These are phyloP conservation scores for Quercus phellos DNA, from an alignment of 331 rosid species.

Conservation along the genomic window DNA sequence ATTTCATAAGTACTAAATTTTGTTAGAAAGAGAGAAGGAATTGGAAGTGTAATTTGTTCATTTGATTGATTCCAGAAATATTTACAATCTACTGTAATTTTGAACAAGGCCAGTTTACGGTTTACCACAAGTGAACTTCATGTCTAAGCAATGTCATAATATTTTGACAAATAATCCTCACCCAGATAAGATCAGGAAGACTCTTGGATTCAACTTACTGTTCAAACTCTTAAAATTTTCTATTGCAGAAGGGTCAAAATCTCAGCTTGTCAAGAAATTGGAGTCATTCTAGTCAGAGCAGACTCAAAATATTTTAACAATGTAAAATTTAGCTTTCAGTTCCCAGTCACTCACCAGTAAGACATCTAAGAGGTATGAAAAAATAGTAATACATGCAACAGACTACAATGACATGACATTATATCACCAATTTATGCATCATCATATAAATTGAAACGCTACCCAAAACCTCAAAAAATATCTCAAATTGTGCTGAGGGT, in stretches of 20 bases:
- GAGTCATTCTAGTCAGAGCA: neutral
- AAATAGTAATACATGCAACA: neutral
- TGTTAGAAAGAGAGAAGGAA: neutral
- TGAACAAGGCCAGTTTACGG: neutral
- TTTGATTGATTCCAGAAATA: neutral
- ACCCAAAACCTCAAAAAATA: neutral
- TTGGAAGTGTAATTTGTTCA: neutral
- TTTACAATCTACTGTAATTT: no score
- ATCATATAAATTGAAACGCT: neutral
- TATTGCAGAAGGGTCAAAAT: no score
- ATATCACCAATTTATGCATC: constrained; percentile 12
- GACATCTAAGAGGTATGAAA: neutral
- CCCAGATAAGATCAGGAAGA: neutral
- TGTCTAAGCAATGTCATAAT: neutral
- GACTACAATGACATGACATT: neutral
- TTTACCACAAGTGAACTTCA: neutral
- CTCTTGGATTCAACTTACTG: no score
- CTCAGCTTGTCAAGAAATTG: no score
- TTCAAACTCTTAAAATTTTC: no score
- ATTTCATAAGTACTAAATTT: neutral
- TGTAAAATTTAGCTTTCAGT: no score
- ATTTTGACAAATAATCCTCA: neutral
- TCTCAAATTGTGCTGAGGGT: neutral
- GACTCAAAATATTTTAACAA: neutral
- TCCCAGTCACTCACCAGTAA: neutral